Conservation (phyloP, 768 basidiomycete species). For the Coprinopsis strossmayeri region DNA sequence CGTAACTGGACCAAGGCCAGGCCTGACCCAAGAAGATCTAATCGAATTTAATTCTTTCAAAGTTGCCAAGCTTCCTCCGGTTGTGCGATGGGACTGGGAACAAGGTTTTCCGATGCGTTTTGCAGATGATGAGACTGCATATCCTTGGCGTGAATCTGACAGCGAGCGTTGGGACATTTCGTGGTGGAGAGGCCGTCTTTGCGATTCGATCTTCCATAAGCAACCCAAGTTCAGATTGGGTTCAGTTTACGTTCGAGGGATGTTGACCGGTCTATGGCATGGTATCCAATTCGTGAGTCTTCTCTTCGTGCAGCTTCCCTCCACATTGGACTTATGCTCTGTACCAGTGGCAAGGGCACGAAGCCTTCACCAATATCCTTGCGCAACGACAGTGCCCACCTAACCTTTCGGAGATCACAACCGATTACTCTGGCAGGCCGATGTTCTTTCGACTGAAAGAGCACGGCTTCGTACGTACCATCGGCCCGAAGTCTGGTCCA, state of each 20-base stretch:
- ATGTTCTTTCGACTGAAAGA: slow-evolving; percentile 13
- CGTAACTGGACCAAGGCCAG: slow-evolving; percentile 14
- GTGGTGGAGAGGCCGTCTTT: slow-evolving; percentile 48
- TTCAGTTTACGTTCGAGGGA: slow-evolving; percentile 41
- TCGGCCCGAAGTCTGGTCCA: background rate
- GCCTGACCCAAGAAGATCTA: slow-evolving; percentile 54
- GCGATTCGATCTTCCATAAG: slow-evolving; percentile 25
- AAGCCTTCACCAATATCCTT: slow-evolving; percentile 9
- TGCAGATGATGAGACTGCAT: slow-evolving; percentile 5
- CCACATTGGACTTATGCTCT: too few species aligned
- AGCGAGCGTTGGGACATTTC: slow-evolving; percentile 49
- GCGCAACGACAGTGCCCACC: slow-evolving; percentile 8
- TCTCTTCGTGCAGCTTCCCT: too few species aligned
- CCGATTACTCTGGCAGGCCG: slow-evolving; percentile 14
- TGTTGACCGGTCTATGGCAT: slow-evolving; percentile 52
- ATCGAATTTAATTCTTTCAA: slow-evolving; percentile 41
- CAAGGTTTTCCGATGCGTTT: slow-evolving; percentile 11
- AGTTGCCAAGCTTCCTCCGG: slow-evolving; percentile 6
- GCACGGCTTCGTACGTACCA: slow-evolving; percentile 9
- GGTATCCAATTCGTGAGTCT: slow-evolving; percentile 54
- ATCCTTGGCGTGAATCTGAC: slow-evolving; percentile 16
- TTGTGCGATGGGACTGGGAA: slow-evolving; percentile 16
- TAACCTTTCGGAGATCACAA: slow-evolving; percentile 4
- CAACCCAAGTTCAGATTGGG: slow-evolving; percentile 23
- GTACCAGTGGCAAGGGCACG: background rate